Base-by-base conservation (phyloP, 306 rosid genomes). In the Astragalus membranaceus region DNA sequence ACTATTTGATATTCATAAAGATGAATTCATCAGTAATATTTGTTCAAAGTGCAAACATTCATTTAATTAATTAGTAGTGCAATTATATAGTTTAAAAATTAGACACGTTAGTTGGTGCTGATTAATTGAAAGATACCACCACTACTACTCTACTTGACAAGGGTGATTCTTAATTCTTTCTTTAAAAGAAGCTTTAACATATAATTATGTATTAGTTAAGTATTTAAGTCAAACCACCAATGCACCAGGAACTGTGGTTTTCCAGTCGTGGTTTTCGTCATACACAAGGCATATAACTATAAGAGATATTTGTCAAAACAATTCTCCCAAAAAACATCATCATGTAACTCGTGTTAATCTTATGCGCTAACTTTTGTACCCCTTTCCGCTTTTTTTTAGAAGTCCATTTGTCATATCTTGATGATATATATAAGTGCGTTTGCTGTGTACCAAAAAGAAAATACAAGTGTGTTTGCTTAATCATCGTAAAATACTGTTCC, bases 121-220 rank as follows among this genome's bases (percentile, higher is more conserved):
- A 4, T 67, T 63, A 49, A 63, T 63, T 42, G 81, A 66, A 79
- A 79, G 58, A 50, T 73, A 73, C 83, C 54, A 20, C 43, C 66
- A 51, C 83, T 73, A 67, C 37, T 46, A 71, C 72, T 63, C 52
- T 32, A 50, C 48, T 43, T 60, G 67, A 32, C 44, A 15, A 15
- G 29, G 65, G 0, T 17, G 43, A 57, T 67, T 73, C 39, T 20
- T 20, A 20, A 20, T 67, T 66, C 54, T 67, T 78, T 73, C 13
- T 73, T 10, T 58, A 78, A 72, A 72, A 72, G 78, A n/a, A 20
- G 11, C 76, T 55, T 70, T 69, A 16, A 52, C 71, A 11, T 48
- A 44, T 12, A 11, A 60, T 64, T 44, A 7, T 52, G 29, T 52
- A 33, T 63, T 77, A 16, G 56, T 71, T 16, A 62, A 70, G 60